Percentiles rank a stretch among this genome's conserved stretches.
phyloP scores from a whole-genome alignment of 495 filamentous ascomycete genomes.

The Xylaria cubensis region DNA sequence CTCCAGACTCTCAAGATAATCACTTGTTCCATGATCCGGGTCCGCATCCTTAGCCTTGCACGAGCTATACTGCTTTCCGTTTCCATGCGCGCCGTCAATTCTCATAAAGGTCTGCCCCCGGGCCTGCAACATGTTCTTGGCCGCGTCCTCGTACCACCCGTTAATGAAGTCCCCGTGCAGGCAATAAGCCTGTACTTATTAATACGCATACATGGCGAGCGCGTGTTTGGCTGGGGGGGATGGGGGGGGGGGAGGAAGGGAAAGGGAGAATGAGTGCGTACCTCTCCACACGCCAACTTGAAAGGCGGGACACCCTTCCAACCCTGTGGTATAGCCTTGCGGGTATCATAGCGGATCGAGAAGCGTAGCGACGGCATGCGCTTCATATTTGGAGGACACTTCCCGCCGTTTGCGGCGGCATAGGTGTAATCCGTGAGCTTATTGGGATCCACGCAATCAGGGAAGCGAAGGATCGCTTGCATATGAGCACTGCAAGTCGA shows the following conservation, averaged over 20 bases:
- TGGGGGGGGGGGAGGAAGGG: no score
- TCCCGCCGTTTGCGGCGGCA: conserved; percentile 39
- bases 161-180: conserved; percentile 49
- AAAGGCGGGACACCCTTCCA: conserved; percentile 45
- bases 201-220: no score
- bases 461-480: conserved; percentile 45
- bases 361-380: conserved; percentile 44
- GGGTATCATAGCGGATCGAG: conserved; percentile 41
- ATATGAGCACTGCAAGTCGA: conserved; percentile 45
- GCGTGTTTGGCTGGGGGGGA: no score
- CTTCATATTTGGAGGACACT: conserved; percentile 41
- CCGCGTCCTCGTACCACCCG: conserved; percentile 46
- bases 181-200: no score
- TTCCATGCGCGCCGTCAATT: conserved; percentile 45
- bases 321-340: conserved; percentile 38
- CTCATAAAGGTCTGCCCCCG: conserved; percentile 45
- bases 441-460: conserved; percentile 44
- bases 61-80: conserved; percentile 40
- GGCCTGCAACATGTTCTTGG: conserved; percentile 42
- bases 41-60: conserved; percentile 46
- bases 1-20: conserved; percentile 45
- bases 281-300: conserved; percentile 45
- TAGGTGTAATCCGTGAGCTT: conserved; percentile 45
- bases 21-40: conserved; percentile 42
- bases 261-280: conserved; percentile 25